A percentile compares a stretch with the other conserved stretches of the same genome.
phyloP scores from a whole-genome alignment of 768 basidiomycete species.

The Calocera cornea region DNA sequence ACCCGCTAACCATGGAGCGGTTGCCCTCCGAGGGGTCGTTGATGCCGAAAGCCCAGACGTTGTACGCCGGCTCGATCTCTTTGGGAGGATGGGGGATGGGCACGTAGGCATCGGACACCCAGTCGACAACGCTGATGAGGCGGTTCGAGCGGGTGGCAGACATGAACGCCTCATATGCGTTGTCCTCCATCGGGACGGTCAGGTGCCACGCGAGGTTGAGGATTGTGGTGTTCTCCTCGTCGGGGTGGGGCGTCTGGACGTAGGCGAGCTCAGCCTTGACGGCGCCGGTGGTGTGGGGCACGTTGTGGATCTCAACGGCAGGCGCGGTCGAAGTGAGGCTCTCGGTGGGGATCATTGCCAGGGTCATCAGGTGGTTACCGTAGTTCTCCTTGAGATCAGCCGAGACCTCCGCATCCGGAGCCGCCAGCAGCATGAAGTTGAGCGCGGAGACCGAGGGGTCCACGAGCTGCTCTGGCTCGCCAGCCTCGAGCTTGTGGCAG shows the following conservation, averaged over 20 bases:
- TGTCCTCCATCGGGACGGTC: slow-evolving; percentile 86
- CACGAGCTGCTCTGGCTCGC: neutral
- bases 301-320: slow-evolving; percentile 33
- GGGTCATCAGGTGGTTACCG: slow-evolving; percentile 30
- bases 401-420: slow-evolving; percentile 36
- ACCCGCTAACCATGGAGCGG: slow-evolving; percentile 45
- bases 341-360: slow-evolving; percentile 13
- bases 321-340: slow-evolving; percentile 33
- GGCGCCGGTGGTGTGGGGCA: slow-evolving; percentile 64
- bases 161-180: slow-evolving; percentile 90
- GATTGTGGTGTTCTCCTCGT: slow-evolving; percentile 34
- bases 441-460: slow-evolving; percentile 46
- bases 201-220: slow-evolving; percentile 82
- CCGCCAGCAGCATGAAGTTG: slow-evolving; percentile 67
- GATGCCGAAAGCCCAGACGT: slow-evolving; percentile 65
- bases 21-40: slow-evolving; percentile 73
- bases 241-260: slow-evolving; percentile 57
- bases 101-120: slow-evolving; percentile 62
- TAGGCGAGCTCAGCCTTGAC: slow-evolving; percentile 72
- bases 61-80: slow-evolving; percentile 34
- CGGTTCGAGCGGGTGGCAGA: slow-evolving; percentile 58
- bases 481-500: slow-evolving; percentile 9
- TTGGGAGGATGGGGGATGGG: slow-evolving; percentile 23
- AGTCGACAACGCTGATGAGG: slow-evolving; percentile 83
- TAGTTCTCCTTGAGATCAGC: slow-evolving; percentile 39